Evolutionary conservation across 495 filamentous ascomycete species (phyloP), one percentile per base, ranked within the genome.

Genomic region (Aspergillus conjunctus): DNA sequence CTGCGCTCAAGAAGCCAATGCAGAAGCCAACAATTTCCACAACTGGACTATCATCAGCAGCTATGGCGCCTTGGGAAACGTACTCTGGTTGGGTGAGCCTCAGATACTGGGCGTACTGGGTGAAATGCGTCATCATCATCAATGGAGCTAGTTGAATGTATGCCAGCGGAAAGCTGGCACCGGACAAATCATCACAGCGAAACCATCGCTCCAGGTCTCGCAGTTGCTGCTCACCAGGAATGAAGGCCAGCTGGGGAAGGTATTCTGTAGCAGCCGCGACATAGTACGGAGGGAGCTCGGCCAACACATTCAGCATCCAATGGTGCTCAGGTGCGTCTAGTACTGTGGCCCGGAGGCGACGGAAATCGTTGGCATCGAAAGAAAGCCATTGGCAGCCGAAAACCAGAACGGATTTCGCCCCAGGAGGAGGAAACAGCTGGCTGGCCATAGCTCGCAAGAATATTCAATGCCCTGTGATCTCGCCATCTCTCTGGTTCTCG

Each of bases 11-110:
- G n/a, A 81, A 56, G 1, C 79, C 79, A 21, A 72, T 74, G 54
- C 79, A 83, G 43, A 81, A 73, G 11, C 79, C 79, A 1, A 79
- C 61, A 1, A 75, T 78, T 44, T 76, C 71, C 34, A 62, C 54
- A n/a, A 55, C 64, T 10, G 54, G 58, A 21, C 52, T 59, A n/a
- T 51, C 20, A 52, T 41, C 49, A 21, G 21, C 48, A 51, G 15
- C 33, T 0, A 55, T 21, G 1, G 11, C 33, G 12, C 62, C 57
- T 2, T 31, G 22, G 8, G 20, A 15, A 3, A 0, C 11, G 46
- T 44, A 51, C 18, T 45, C 54, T 1, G 22, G n/a, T 9, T 55
- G 49, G 6, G 51, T 54, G n/a, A 64, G 21, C 5, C 48, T 22
- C 30, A 54, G 26, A 33, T 64, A 68, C 57, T 65, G 60, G 32